phyloP scores from a whole-genome alignment of 2,329 filamentous ascomycete species.

The Colletotrichum paranaense region DNA sequence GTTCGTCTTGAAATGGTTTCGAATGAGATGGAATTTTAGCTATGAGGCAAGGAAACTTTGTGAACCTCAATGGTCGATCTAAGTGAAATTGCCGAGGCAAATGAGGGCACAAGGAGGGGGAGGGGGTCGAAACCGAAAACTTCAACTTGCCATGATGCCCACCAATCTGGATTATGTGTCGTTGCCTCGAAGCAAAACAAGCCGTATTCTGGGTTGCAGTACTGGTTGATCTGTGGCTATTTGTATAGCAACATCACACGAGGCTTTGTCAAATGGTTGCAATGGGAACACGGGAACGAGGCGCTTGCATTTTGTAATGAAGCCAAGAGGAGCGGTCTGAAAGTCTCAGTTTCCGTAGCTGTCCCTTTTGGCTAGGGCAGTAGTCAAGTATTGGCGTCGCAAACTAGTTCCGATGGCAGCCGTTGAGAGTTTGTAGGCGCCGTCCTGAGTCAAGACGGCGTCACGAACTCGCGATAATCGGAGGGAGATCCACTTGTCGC shows the following conservation, averaged over 20 bases:
- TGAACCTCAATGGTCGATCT: background rate
- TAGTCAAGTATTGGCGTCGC: background rate
- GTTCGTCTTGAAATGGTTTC: background rate
- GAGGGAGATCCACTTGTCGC: conserved; percentile 1
- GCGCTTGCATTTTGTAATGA: background rate
- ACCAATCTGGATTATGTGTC: background rate
- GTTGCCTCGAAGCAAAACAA: background rate
- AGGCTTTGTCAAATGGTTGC: background rate
- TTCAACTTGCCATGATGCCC: background rate
- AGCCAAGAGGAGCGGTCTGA: background rate
- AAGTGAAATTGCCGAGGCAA: background rate
- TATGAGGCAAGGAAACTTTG: background rate
- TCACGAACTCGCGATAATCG: conserved; percentile 10
- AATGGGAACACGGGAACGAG: background rate
- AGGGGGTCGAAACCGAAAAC: background rate
- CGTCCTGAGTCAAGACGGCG: conserved; percentile 24
- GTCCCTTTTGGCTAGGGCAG: background rate
- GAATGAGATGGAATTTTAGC: background rate
- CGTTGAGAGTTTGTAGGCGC: conserved; percentile 13
- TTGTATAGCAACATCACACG: background rate
- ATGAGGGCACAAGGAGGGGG: background rate
- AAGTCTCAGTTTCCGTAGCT: background rate
- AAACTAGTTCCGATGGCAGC: background rate
- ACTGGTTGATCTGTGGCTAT: background rate
- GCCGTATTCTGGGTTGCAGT: background rate